A percentile compares a stretch with the other conserved stretches of the same genome.
These are phyloP conservation scores for Penicillium sp. DNA, from an alignment of 2,329 filamentous ascomycete genomes.

Conservation along the genomic window DNA sequence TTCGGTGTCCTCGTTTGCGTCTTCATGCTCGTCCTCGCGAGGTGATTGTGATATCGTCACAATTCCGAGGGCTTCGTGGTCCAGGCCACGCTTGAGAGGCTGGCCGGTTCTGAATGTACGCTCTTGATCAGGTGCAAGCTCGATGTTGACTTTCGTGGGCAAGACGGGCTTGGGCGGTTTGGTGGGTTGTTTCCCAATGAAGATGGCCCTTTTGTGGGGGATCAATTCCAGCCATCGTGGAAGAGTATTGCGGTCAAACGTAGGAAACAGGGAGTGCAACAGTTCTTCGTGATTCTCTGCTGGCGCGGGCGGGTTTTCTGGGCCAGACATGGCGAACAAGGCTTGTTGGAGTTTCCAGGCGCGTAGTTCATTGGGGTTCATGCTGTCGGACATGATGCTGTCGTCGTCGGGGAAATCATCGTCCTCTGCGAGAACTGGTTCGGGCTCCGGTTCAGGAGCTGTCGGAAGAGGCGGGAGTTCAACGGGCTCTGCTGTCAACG, in stretches of 20 bases:
- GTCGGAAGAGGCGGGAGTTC: conserved; percentile 22
- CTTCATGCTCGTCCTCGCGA: conserved; percentile 52
- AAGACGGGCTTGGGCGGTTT: conserved; percentile 81
- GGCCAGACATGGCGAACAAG: conserved; percentile 51
- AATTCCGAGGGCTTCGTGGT: conserved; percentile 60
- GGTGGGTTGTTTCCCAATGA: conserved; percentile 73
- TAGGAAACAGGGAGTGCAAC: conserved; percentile 77
- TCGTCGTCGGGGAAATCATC: conserved; percentile 30
- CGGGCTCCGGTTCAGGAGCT: conserved; percentile 19
- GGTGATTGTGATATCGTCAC: conserved; percentile 48
- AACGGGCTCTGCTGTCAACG: conserved; percentile 17
- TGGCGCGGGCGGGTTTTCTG: conserved; percentile 66
- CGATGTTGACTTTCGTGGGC: conserved; percentile 84
- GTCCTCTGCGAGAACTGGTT: conserved; percentile 29
- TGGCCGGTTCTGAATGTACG: conserved; percentile 78
- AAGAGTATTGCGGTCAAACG: conserved; percentile 73
- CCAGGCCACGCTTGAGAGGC: conserved; percentile 52
- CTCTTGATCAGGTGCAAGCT: conserved; percentile 83
- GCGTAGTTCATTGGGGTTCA: conserved; percentile 44
- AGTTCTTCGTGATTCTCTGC: conserved; percentile 74
- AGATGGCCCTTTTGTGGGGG: conserved; percentile 75
- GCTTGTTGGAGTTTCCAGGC: conserved; percentile 51
- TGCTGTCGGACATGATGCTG: conserved; percentile 36
- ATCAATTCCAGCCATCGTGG: conserved; percentile 82
- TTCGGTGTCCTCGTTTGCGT: conserved; percentile 53